Evolutionary conservation across 2,329 filamentous ascomycete genomes (phyloP).

Genomic region (Ramichloridium luteum): DNA sequence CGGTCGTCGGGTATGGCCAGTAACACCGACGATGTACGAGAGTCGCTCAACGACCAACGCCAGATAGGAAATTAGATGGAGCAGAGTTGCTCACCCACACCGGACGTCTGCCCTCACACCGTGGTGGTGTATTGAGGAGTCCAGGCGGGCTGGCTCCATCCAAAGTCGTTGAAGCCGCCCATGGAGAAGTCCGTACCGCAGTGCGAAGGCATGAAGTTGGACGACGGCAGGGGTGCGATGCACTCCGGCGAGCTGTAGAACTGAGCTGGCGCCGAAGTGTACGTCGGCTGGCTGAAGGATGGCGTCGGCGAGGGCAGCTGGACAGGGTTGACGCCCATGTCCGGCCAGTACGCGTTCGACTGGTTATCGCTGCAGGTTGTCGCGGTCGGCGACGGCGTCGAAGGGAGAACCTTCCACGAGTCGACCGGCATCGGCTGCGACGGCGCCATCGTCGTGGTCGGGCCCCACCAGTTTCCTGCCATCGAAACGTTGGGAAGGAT

Average conservation of each 20-base stretch:
- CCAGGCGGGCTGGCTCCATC: slow-evolving; percentile 80
- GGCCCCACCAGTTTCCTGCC: slow-evolving; percentile 66
- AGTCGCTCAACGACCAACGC: slow-evolving; percentile 16
- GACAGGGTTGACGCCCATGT: slow-evolving; percentile 61
- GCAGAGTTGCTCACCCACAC: too few relatives aligned
- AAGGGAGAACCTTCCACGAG: slow-evolving; percentile 81
- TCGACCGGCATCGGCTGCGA: slow-evolving; percentile 62
- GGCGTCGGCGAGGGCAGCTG: slow-evolving; percentile 64
- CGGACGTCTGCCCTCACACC: slow-evolving; percentile 56
- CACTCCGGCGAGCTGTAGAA: slow-evolving; percentile 73
- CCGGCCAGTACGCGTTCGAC: slow-evolving; percentile 64
- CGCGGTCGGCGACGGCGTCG: slow-evolving; percentile 61
- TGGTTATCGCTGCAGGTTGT: slow-evolving; percentile 61
- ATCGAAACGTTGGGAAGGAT: slow-evolving; percentile 64
- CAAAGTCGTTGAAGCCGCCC: slow-evolving; percentile 63
- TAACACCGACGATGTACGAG: slow-evolving; percentile 27
- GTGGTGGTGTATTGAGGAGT: slow-evolving; percentile 56
- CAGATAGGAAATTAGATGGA: too few relatives aligned
- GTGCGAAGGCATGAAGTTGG: slow-evolving; percentile 72
- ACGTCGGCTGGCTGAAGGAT: slow-evolving; percentile 66
- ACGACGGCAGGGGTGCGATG: slow-evolving; percentile 60
- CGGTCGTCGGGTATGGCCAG: slow-evolving; percentile 29
- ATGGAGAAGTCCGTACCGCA: slow-evolving; percentile 57
- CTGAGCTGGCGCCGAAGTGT: slow-evolving; percentile 42
- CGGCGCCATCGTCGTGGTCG: slow-evolving; percentile 44